A percentile compares a stretch with the other conserved stretches of the same genome.
Conservation (phyloP, 208 protist species). For the Leishmania turanica region DNA sequence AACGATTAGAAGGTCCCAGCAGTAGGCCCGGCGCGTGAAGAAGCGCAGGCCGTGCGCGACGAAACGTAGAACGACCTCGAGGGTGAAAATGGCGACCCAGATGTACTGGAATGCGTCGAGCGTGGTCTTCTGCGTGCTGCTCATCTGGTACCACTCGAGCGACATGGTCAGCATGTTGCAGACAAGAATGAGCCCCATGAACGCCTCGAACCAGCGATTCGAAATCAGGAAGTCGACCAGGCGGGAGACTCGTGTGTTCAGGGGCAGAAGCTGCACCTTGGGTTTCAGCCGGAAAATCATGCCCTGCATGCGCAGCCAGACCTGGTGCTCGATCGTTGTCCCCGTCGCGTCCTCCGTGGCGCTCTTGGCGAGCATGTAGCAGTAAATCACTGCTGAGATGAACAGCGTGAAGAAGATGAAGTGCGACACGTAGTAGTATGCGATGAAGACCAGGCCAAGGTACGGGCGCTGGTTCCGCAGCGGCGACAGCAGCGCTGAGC, state of each 20-base stretch:
- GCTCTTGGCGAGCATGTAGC: constrained; percentile 81
- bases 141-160: constrained; percentile 84
- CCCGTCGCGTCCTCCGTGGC: constrained; percentile 53
- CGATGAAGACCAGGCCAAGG: constrained; percentile 89
- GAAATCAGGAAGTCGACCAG: constrained; percentile 62
- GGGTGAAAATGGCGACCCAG: constrained; percentile 87
- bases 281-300: constrained; percentile 72
- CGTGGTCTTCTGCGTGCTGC: constrained; percentile 39
- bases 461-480: constrained; percentile 63
- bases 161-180: constrained; percentile 89
- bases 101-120: constrained; percentile 79
- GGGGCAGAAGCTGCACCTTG: constrained; percentile 55
- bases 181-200: constrained; percentile 73
- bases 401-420: constrained; percentile 92
- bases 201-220: constrained; percentile 57
- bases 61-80: constrained; percentile 82
- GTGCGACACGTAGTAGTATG: constrained; percentile 90
- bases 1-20: constrained; percentile 83
- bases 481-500: constrained; percentile 49
- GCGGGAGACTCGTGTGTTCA: constrained; percentile 58
- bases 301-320: constrained; percentile 82
- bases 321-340: constrained; percentile 76
- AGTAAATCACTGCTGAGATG: constrained; percentile 88
- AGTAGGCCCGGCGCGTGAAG: constrained; percentile 83
- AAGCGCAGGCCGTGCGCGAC: constrained; percentile 75